phyloP scores from a whole-genome alignment of 2,329 filamentous ascomycete genomes.

The Clonostachys byssicola region DNA sequence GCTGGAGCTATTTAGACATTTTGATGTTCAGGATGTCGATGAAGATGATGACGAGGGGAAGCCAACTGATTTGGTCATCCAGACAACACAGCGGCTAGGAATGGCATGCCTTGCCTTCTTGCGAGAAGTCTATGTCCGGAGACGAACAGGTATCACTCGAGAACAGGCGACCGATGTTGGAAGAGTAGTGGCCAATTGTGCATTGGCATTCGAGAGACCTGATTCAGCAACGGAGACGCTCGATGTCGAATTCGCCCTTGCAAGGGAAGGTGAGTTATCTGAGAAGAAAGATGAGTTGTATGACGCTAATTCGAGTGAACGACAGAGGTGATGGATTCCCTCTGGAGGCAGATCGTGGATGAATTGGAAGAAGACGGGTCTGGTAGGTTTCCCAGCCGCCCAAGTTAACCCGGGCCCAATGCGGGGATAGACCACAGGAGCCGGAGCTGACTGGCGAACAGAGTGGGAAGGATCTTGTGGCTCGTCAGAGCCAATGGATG shows the following conservation, averaged over 20 bases:
- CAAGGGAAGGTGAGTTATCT: neutral
- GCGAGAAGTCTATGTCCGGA: constrained; percentile 37
- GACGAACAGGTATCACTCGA: constrained; percentile 31
- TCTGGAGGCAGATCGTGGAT: constrained; percentile 51
- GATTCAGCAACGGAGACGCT: constrained; percentile 7
- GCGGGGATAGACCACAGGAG: neutral
- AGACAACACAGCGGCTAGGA: constrained; percentile 32
- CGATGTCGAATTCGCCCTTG: neutral
- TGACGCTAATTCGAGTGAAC: constrained; percentile 1
- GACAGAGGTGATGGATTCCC: constrained; percentile 35
- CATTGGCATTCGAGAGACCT: too few relatives aligned
- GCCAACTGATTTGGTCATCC: constrained; percentile 6
- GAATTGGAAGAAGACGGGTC: constrained; percentile 55
- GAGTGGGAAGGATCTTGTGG: constrained; percentile 52
- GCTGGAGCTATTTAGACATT: constrained; percentile 29
- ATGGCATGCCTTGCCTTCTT: constrained; percentile 40
- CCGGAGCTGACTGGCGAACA: constrained; percentile 17
- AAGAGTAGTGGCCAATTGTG: constrained; percentile 34
- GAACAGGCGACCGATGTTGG: constrained; percentile 36
- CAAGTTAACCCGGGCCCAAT: neutral
- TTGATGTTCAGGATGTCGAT: constrained; percentile 9
- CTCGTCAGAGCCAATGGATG: constrained; percentile 52
- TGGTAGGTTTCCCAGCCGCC: constrained; percentile 38
- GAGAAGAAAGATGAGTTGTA: neutral
- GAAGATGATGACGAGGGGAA: constrained; percentile 20